Evolutionary conservation across 129 eudicot species (phyloP).

Genomic region (Flaveria brownii): DNA sequence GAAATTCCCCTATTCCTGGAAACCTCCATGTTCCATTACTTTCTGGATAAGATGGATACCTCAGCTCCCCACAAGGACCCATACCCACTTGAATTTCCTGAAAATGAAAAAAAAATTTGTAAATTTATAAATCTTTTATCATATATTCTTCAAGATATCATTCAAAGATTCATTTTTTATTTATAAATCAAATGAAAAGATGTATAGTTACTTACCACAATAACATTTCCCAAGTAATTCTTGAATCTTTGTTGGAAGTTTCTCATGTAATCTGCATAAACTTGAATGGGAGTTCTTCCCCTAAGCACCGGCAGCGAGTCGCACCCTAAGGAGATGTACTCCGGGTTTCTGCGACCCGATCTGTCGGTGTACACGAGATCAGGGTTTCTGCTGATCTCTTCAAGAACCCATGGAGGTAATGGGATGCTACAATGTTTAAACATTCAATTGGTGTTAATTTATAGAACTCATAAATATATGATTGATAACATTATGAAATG

Average conservation of each 20-base stretch:
- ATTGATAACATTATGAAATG: background rate
- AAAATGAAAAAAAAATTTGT: background rate
- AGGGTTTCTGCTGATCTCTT: conserved; percentile 87
- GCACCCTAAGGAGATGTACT: conserved; percentile 83
- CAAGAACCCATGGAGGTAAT: conserved; percentile 95
- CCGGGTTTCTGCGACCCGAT: conserved; percentile 90
- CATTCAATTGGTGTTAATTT: background rate
- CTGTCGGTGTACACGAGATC: conserved; percentile 91
- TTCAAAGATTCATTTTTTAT: background rate
- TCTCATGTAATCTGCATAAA: conserved; percentile 86
- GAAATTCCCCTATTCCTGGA: conserved; percentile 98
- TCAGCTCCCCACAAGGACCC: conserved; percentile 99
- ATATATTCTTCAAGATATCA: too few species aligned
- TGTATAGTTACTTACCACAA: conserved; percentile 52
- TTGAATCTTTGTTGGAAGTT: conserved; percentile 72
- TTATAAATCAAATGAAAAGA: background rate
- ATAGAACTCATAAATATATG: background rate
- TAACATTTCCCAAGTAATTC: conserved; percentile 72
- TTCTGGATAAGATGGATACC: conserved; percentile 98
- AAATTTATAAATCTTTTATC: background rate
- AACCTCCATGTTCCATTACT: conserved; percentile 98
- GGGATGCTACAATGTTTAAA: conserved; percentile 68
- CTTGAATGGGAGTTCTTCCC: conserved; percentile 98
- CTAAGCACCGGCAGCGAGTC: conserved; percentile 80
- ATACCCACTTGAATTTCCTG: conserved; percentile 98